phyloP scores from a whole-genome alignment of 2,329 filamentous ascomycete genomes.

The Sphaerulina musiva region DNA sequence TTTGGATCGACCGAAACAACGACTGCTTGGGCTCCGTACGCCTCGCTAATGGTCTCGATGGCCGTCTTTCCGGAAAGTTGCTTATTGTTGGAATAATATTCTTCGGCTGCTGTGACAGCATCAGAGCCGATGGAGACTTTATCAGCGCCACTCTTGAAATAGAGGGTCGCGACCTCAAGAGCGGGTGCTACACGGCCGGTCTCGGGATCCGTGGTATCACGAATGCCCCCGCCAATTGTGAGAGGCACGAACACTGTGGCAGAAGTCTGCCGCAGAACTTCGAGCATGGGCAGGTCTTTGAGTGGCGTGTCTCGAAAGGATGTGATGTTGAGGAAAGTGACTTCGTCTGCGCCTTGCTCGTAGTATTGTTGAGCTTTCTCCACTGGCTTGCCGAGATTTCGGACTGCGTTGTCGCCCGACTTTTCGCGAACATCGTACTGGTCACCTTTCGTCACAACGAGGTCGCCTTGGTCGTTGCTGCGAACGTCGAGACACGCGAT shows the following conservation, averaged over 20 bases:
- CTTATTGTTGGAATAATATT: slow-evolving; percentile 68
- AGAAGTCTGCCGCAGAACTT: slow-evolving; percentile 78
- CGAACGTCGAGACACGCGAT: slow-evolving; percentile 96
- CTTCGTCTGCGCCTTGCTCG: slow-evolving; percentile 90
- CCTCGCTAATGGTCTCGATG: slow-evolving; percentile 88
- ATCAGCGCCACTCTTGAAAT: slow-evolving; percentile 94
- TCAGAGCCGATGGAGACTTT: slow-evolving; percentile 97
- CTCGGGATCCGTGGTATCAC: slow-evolving; percentile 84
- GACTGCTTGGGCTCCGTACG: slow-evolving; percentile 94
- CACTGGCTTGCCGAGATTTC: slow-evolving; percentile 94
- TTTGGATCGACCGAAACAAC: slow-evolving; percentile 94
- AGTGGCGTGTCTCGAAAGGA: slow-evolving; percentile 93
- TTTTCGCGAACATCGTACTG: slow-evolving; percentile 98
- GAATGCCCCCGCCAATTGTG: slow-evolving; percentile 91
- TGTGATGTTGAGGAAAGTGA: slow-evolving; percentile 97
- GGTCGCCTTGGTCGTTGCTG: slow-evolving; percentile 85
- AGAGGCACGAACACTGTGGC: slow-evolving; percentile 92
- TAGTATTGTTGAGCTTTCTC: slow-evolving; percentile 93
- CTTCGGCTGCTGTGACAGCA: slow-evolving; percentile 85
- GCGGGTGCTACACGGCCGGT: slow-evolving; percentile 73
- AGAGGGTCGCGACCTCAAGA: slow-evolving; percentile 88
- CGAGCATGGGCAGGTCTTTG: slow-evolving; percentile 90
- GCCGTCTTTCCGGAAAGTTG: slow-evolving; percentile 74
- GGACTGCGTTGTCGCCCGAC: slow-evolving; percentile 57
- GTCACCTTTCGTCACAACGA: slow-evolving; percentile 97